Percentiles rank a stretch among this genome's conserved stretches.
These are phyloP conservation scores for Teratosphaeria zuluensis DNA, from an alignment of 2,329 filamentous ascomycete species.

Conservation along the genomic window DNA sequence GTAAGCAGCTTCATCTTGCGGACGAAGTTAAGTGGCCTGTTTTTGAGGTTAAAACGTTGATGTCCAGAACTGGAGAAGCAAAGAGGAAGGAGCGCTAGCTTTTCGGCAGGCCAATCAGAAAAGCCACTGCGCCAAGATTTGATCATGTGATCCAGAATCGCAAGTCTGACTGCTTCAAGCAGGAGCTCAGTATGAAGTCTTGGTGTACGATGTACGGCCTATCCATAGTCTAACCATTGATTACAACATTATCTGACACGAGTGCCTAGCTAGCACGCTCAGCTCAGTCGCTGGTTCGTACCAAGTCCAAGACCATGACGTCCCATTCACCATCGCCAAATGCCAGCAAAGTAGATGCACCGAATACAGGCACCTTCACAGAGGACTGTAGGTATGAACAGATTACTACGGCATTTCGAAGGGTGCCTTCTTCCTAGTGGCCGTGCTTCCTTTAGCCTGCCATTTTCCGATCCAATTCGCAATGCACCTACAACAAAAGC, in stretches of 20 bases:
- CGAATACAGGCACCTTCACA: not conserved
- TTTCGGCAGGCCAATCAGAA: not conserved
- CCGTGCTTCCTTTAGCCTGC: not conserved
- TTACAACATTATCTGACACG: not conserved
- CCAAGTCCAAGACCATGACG: not conserved
- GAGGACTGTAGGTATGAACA: not conserved
- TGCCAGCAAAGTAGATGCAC: not conserved
- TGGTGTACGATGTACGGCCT: not conserved
- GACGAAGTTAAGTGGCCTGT: not conserved
- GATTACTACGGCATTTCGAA: not conserved
- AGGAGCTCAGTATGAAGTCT: not conserved
- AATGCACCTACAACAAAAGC: not conserved
- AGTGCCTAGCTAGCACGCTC: not conserved
- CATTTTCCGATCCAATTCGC: not conserved
- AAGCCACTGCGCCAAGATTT: not conserved
- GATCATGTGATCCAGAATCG: not conserved
- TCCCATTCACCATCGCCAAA: not conserved
- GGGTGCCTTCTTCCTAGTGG: not conserved
- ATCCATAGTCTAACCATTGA: not conserved
- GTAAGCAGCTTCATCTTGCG: conserved; percentile 80
- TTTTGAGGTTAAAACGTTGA: not conserved
- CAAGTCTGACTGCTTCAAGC: not conserved
- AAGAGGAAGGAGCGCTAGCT: not conserved
- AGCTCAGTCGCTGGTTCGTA: not conserved
- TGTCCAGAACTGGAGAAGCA: not conserved